These are phyloP conservation scores for Globisporangium spinosum DNA, from an alignment of 352 stramenopile genomes.

Conservation along the genomic window DNA sequence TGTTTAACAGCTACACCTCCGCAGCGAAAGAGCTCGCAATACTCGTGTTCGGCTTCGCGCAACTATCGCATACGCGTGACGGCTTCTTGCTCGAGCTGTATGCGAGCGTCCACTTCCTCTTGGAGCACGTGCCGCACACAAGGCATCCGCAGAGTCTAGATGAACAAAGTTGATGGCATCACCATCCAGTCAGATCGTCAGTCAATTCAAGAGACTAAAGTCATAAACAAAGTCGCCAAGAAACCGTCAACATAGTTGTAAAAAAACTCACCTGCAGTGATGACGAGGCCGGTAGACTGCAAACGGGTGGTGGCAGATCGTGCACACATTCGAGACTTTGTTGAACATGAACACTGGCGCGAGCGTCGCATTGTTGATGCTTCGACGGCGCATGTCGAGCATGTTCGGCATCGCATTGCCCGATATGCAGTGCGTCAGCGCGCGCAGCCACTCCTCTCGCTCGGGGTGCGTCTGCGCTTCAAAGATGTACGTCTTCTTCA, in stretches of 20 bases:
- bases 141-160: slow-evolving; percentile 73
- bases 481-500: slow-evolving; percentile 55
- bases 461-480: slow-evolving; percentile 58
- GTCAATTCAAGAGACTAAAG: not conserved
- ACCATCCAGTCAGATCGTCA: not conserved
- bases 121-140: slow-evolving; percentile 82
- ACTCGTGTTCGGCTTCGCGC: slow-evolving; percentile 42
- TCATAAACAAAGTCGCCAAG: not conserved
- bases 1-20: slow-evolving; percentile 5
- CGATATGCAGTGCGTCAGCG: slow-evolving; percentile 71
- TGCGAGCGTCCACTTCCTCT: slow-evolving; percentile 67
- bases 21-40: slow-evolving; percentile 32
- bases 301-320: slow-evolving; percentile 80
- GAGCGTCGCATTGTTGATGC: slow-evolving; percentile 67
- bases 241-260: not conserved
- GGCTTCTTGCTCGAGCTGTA: slow-evolving; percentile 79
- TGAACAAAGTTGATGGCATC: not conserved
- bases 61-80: slow-evolving; percentile 73
- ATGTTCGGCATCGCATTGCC: slow-evolving; percentile 38
- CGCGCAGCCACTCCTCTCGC: slow-evolving; percentile 80
- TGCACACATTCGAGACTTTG: slow-evolving; percentile 84
- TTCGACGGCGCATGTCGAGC: slow-evolving; percentile 55
- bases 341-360: slow-evolving; percentile 88
- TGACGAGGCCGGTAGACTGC: slow-evolving; percentile 79
- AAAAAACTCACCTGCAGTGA: slow-evolving; percentile 62